Base-by-base conservation (phyloP, 169 alveolate genomes). In the Plasmodium chabaudi region DNA sequence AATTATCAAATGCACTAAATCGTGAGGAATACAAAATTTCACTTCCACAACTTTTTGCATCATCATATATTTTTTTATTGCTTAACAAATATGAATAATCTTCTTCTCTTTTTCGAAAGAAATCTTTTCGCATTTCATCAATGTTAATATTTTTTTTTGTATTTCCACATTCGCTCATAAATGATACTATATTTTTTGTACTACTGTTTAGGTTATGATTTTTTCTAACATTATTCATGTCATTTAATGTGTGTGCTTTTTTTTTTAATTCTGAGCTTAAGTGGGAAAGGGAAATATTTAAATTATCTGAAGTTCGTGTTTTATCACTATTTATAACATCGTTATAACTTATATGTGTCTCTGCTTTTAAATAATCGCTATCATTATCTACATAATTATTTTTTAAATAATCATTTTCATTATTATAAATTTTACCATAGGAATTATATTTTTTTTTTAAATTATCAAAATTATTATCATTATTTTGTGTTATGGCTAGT, bases 251-350 rank as follows among this genome's bases (percentile, higher is more conserved):
- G 10, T 9, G 17, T n/a, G 17, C 27, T 3, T 55, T 7, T 34
- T 25, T 53, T 5, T 53, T 53, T 0, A 51, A 27, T 1, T 53
- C 42, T 17, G 34, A n/a, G 23, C 1, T 46, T 21, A 17, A 12
- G 1, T 19, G 21, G 9, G 27, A 49, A 21, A 63, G 21, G 0
- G 77, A 47, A 6, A 47, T 1, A 34, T 75, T 75, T 7, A 63
- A 68, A 49, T 49, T 61, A 7, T 61, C 88, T 0, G 75, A 47
- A 17, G 42, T 63, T 75, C 74, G 46, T 19, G 74, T 75, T 57
- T 75, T 61, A 15, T 75, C 74, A 67, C 88, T 75, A 27, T 75
- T 75, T 25, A 75, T 39, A 63, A 61, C 7, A 61, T 75, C 75
- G 21, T 61, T 75, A 34, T 63, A 56, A n/a, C 72, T 75, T 51